Evolutionary conservation across 2,329 filamentous ascomycete genomes (phyloP).

Genomic region (Ceratocystis eucalypticola): DNA sequence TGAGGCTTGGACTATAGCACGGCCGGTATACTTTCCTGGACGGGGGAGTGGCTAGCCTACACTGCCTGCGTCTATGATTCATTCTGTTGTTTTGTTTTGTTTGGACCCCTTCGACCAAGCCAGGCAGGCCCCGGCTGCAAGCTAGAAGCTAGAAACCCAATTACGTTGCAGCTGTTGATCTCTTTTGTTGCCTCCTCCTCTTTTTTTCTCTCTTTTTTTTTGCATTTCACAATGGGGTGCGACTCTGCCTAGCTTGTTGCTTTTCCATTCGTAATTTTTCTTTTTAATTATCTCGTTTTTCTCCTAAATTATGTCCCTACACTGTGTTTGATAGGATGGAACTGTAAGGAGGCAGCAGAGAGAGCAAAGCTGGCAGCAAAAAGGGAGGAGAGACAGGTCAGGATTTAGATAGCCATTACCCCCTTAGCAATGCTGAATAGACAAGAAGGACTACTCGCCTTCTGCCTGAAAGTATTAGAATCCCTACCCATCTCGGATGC

Average conservation of each 20-base stretch:
- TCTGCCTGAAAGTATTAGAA: neutral
- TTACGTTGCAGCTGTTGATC: neutral
- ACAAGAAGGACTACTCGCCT: neutral
- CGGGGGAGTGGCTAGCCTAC: neutral
- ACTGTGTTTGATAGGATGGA: neutral
- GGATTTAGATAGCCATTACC: too few species aligned
- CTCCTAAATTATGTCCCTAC: neutral
- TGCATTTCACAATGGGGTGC: neutral
- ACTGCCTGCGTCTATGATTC: neutral
- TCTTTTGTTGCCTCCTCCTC: neutral
- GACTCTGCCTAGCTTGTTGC: neutral
- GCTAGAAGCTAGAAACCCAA: neutral
- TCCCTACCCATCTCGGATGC: conserved; percentile 4
- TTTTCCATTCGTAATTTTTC: neutral
- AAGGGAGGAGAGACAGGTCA: too few species aligned
- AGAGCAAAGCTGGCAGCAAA: neutral
- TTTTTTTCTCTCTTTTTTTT: neutral
- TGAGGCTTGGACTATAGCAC: conserved; percentile 1
- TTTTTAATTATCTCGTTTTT: neutral
- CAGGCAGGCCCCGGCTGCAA: neutral
- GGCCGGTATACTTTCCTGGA: neutral
- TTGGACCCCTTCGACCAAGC: neutral
- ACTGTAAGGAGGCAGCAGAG: neutral
- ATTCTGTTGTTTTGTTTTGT: conserved; percentile 2
- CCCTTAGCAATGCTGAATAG: too few species aligned